Conservation (phyloP, 805 yeast genomes). For the Nakazawaea wyomingensis region DNA sequence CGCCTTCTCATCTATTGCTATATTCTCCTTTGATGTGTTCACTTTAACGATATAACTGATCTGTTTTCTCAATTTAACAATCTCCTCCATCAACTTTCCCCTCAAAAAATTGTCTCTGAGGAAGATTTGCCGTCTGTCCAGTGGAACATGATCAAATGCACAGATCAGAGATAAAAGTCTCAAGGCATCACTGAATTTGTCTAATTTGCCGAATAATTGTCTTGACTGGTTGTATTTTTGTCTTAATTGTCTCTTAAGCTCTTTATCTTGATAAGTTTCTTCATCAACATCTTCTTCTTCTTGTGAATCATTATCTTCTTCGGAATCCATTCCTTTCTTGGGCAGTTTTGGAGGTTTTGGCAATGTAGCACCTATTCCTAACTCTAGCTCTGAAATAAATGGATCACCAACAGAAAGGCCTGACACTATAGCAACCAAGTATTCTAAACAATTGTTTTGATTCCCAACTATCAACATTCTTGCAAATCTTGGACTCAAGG, state of each 20-base stretch:
- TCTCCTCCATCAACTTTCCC: slow-evolving; percentile 81
- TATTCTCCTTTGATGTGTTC: slow-evolving; percentile 53
- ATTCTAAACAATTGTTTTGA: slow-evolving; percentile 80
- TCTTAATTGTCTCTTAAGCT: slow-evolving; percentile 36
- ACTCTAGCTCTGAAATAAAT: slow-evolving; percentile 67
- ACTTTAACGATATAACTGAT: slow-evolving; percentile 67
- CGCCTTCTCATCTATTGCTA: slow-evolving; percentile 40
- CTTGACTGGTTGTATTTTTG: slow-evolving; percentile 54
- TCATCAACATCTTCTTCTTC: slow-evolving; percentile 32
- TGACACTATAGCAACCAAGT: slow-evolving; percentile 86
- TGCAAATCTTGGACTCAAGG: slow-evolving; percentile 89
- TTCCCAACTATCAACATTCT: slow-evolving; percentile 85
- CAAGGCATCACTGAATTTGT: slow-evolving; percentile 70
- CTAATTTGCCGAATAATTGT: slow-evolving; percentile 59
- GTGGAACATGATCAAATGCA: slow-evolving; percentile 75
- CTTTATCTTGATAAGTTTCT: slow-evolving; percentile 31
- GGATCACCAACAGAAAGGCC: slow-evolving; percentile 94
- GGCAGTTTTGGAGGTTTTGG: slow-evolving; percentile 14
- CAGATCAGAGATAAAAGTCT: slow-evolving; percentile 75
- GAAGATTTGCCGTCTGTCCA: slow-evolving; percentile 40
- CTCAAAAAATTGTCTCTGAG: slow-evolving; percentile 62
- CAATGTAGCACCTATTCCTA: slow-evolving; percentile 42
- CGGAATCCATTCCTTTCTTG: slow-evolving; percentile 26
- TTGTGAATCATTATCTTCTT: slow-evolving; percentile 33
- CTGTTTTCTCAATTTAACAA: slow-evolving; percentile 73